Evolutionary conservation across 2,329 filamentous ascomycete genomes (phyloP).

Genomic region (Aureobasidium sp.): DNA sequence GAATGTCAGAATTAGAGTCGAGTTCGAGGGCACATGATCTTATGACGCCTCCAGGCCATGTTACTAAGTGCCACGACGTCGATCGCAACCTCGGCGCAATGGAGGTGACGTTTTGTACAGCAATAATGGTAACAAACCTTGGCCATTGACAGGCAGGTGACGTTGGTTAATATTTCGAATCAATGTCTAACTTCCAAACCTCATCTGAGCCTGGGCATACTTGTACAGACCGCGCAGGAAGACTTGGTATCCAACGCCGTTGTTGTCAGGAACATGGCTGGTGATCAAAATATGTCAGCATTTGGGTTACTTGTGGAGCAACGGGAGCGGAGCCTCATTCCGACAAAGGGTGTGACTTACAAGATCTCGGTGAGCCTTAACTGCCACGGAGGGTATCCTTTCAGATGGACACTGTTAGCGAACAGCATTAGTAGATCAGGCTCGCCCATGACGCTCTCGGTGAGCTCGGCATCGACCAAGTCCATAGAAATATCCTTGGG

Average conservation of each 20-base stretch:
- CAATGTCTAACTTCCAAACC: slow-evolving; percentile 56
- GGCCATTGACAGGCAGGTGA: not conserved
- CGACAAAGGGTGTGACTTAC: slow-evolving; percentile 35
- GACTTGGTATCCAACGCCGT: slow-evolving; percentile 85
- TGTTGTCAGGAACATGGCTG: slow-evolving; percentile 58
- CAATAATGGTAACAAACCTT: not conserved
- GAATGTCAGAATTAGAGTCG: not conserved
- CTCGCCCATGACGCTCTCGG: slow-evolving; percentile 70
- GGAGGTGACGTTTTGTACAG: slow-evolving; percentile 11
- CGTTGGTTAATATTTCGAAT: not conserved
- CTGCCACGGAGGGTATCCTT: slow-evolving; percentile 96
- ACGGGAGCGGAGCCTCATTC: not conserved
- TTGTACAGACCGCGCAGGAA: slow-evolving; percentile 80
- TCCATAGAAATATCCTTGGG: slow-evolving; percentile 77
- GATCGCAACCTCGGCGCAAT: not conserved
- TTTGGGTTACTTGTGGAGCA: not conserved
- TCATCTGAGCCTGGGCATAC: slow-evolving; percentile 82
- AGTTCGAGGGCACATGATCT: not conserved
- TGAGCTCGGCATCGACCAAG: slow-evolving; percentile 83
- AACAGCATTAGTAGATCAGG: slow-evolving; percentile 88
- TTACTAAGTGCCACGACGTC: not conserved
- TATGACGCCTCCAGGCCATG: not conserved
- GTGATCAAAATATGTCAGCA: slow-evolving; percentile 12
- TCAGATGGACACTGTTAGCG: slow-evolving; percentile 71
- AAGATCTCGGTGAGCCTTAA: slow-evolving; percentile 92